Conservation (phyloP, 352 stramenopile genomes). For the Discostella stelligera region DNA sequence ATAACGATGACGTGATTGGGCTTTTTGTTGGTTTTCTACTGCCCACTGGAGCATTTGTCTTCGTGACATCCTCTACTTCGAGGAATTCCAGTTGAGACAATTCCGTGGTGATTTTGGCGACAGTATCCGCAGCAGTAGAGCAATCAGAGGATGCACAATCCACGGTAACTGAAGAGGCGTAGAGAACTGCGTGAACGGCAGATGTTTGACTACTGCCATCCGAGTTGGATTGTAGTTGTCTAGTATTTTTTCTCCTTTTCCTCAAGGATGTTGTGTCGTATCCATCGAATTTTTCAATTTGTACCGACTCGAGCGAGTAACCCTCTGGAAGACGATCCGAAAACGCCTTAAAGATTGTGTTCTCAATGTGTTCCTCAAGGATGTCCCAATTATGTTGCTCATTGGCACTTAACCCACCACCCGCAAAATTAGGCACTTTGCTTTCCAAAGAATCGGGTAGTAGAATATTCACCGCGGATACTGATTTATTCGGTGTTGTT, state of each 20-base stretch:
- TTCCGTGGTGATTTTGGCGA: conserved; percentile 3
- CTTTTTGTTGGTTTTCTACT: conserved; percentile 9
- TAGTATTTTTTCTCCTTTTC: not conserved
- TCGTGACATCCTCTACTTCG: not conserved
- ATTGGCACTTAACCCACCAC: conserved; percentile 14
- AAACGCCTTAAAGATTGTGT: conserved; percentile 22
- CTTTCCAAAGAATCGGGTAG: conserved; percentile 32
- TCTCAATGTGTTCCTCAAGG: conserved; percentile 19
- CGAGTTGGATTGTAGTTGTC: not conserved
- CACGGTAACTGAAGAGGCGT: conserved; percentile 34
- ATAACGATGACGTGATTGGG: conserved; percentile 1
- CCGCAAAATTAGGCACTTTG: conserved; percentile 26
- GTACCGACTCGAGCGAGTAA: conserved; percentile 19
- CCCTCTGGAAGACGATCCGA: conserved; percentile 22
- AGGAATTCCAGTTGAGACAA: conserved; percentile 25
- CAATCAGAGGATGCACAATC: conserved; percentile 26
- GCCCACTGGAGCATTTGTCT: not conserved
- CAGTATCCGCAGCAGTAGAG: conserved; percentile 8
- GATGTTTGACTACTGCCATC: not conserved
- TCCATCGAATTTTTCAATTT: conserved; percentile 33
- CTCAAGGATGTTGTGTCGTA: not conserved
- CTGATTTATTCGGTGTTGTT: conserved; percentile 9
- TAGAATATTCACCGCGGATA: conserved; percentile 22
- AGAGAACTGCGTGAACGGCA: conserved; percentile 27
- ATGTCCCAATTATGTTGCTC: conserved; percentile 20